A percentile compares a stretch with the other conserved stretches of the same genome.
Evolutionary conservation across 768 basidiomycete genomes (phyloP).

Genomic region (Rhizopogon sp.): DNA sequence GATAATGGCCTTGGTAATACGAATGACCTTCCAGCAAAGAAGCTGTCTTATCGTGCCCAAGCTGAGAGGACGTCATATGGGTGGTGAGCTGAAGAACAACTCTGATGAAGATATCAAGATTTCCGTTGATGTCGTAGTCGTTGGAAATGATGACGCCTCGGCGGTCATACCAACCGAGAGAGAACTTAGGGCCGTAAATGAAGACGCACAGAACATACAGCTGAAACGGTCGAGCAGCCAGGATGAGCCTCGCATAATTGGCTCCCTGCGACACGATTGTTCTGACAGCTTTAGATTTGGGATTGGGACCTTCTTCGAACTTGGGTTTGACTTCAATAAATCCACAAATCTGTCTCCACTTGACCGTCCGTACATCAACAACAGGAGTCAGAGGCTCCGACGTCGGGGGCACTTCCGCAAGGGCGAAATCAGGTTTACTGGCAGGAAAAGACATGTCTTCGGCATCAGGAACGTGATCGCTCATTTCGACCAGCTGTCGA

Average conservation of each 20-base stretch:
- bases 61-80: not conserved
- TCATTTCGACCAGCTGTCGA: not conserved
- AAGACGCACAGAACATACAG: slow-evolving; percentile 25
- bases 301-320: not conserved
- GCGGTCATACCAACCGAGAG: slow-evolving; percentile 27
- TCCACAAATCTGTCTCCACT: not conserved
- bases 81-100: slow-evolving; percentile 9
- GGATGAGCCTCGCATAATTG: slow-evolving; percentile 23
- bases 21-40: not conserved
- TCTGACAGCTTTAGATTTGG: not conserved
- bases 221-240: slow-evolving; percentile 24
- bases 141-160: slow-evolving; percentile 22
- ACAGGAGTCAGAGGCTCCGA: not conserved
- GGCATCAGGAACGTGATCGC: not conserved
- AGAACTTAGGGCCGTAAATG: slow-evolving; percentile 24
- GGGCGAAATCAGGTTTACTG: not conserved
- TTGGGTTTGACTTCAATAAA: not conserved
- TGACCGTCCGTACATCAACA: not conserved
- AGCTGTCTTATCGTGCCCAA: not conserved
- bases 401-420: not conserved
- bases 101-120: slow-evolving; percentile 18
- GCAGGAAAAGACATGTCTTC: not conserved
- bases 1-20: not conserved
- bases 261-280: slow-evolving; percentile 16
- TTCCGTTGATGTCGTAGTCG: slow-evolving; percentile 15